Base-by-base conservation (phyloP, 2,329 filamentous ascomycete species). In the Arthrobotrys sphaeroides region DNA sequence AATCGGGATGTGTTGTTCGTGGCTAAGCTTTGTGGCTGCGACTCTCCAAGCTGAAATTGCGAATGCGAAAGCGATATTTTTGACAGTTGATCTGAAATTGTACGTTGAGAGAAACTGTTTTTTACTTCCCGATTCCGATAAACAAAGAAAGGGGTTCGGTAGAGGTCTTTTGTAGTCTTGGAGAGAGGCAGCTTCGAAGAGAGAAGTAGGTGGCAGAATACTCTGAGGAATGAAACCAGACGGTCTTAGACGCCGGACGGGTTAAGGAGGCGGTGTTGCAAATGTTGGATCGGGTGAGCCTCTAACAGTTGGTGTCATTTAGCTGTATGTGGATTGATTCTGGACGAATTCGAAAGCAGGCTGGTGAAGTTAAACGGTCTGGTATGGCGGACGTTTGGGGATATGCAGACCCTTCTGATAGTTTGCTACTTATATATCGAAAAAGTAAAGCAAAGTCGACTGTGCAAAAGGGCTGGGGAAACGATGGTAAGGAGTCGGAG, bases 251-350 rank as follows among this genome's bases (percentile, higher is more conserved):
- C 49, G 31, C 47, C 49, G 47, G 49, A 57, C 45, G 16, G 20
- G 47, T 67, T 73, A 73, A 61, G 69, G 69, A 73, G 69, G 69
- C 53, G 38, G 62, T 74, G 70, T 68, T 74, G 62, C 70, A 62
- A 67, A 55, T 45, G 60, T 68, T 68, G 70, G 70, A 59, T 18
- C 33, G 43, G 47, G 47, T 74, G 70, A 43, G 70, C 70, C 38
- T 33, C 28, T 67, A 61, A 49, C 42, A 57, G 62, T 62, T 68
- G 53, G 70, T 74, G 70, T 66, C 70, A 74, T 74, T 74, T 74
- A 74, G 70, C 51, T 47, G 26, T 42, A 33, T 66, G 22, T 45
- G 31, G 60, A 26, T 64, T 42, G 42, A 51, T 64, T 57, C 53
- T 40, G 26, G 53, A 40, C 47, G 53, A 26, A 42, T 60, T 42